phyloP scores from a whole-genome alignment of 2,329 filamentous ascomycete genomes.

The Exophiala sideris region DNA sequence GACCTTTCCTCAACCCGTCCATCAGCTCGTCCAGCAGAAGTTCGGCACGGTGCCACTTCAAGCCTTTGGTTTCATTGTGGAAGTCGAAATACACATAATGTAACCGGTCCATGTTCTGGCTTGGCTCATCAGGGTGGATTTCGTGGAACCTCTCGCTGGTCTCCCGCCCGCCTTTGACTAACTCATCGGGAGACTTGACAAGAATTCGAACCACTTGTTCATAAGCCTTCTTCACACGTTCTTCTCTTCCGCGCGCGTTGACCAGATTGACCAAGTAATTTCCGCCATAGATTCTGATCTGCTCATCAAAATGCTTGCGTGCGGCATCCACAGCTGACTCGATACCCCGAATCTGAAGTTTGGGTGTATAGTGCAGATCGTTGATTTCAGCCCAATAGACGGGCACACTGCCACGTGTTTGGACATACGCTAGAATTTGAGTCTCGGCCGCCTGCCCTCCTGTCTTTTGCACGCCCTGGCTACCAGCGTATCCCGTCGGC shows the following conservation, averaged over 20 bases:
- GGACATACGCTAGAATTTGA: constrained; percentile 90
- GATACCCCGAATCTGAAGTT: constrained; percentile 79
- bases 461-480: constrained; percentile 68
- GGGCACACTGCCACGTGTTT: constrained; percentile 93
- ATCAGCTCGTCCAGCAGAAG: constrained; percentile 78
- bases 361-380: constrained; percentile 85
- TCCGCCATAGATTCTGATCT: constrained; percentile 89
- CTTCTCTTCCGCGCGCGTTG: constrained; percentile 91
- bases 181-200: constrained; percentile 65
- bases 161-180: constrained; percentile 60
- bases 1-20: constrained; percentile 70
- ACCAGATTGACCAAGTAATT: constrained; percentile 97
- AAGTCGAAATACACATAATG: constrained; percentile 99
- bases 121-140: constrained; percentile 50
- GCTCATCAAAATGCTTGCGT: constrained; percentile 84
- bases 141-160: constrained; percentile 78
- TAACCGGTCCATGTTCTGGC: constrained; percentile 71
- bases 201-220: constrained; percentile 82
- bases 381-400: constrained; percentile 97
- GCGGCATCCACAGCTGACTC: constrained; percentile 77
- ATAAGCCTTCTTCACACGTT: constrained; percentile 85
- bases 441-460: constrained; percentile 66
- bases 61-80: constrained; percentile 93
- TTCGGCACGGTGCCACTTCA: constrained; percentile 88
- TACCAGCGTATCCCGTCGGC: constrained; percentile 75